phyloP scores from a whole-genome alignment of 1,284 basidiomycete species.

The Ceratobasidium sp. region DNA sequence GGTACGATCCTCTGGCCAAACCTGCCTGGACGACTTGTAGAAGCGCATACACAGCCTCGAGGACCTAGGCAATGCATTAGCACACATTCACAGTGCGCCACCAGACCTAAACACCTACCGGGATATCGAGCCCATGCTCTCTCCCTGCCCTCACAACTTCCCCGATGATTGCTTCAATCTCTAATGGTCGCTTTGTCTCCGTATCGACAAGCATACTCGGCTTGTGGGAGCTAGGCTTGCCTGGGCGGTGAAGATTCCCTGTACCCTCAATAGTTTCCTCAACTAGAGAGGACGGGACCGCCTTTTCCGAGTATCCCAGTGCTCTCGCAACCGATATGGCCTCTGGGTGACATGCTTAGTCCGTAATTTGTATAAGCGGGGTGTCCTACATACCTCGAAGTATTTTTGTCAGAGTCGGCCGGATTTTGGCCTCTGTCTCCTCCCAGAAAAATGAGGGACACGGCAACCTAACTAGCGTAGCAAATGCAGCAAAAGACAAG shows the following conservation, averaged over 20 bases:
- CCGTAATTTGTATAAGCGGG: slow-evolving; percentile 60
- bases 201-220: slow-evolving; percentile 74
- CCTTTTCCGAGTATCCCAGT: slow-evolving; percentile 53
- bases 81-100: neutral
- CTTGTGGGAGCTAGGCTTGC: slow-evolving; percentile 62
- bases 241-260: slow-evolving; percentile 56
- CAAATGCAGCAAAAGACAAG: slow-evolving; percentile 65
- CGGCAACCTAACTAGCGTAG: slow-evolving; percentile 66
- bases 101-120: slow-evolving; percentile 59
- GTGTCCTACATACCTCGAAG: slow-evolving; percentile 58
- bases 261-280: slow-evolving; percentile 61
- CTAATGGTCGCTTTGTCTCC: slow-evolving; percentile 67
- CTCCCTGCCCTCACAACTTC: slow-evolving; percentile 69
- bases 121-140: slow-evolving; percentile 62
- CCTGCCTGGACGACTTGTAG: slow-evolving; percentile 62
- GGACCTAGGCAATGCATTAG: slow-evolving; percentile 56
- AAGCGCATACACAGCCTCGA: slow-evolving; percentile 66
- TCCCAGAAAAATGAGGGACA: slow-evolving; percentile 64
- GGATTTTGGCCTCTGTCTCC: slow-evolving; percentile 46
- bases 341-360: slow-evolving; percentile 63
- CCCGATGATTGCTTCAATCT: slow-evolving; percentile 74
- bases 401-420: slow-evolving; percentile 54
- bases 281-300: slow-evolving; percentile 61
- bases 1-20: slow-evolving; percentile 12
- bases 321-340: slow-evolving; percentile 63